A percentile compares a stretch with the other conserved stretches of the same genome.
phyloP scores from a whole-genome alignment of 805 yeast genomes.

The Hemisphaericaspora nanyangensis region DNA sequence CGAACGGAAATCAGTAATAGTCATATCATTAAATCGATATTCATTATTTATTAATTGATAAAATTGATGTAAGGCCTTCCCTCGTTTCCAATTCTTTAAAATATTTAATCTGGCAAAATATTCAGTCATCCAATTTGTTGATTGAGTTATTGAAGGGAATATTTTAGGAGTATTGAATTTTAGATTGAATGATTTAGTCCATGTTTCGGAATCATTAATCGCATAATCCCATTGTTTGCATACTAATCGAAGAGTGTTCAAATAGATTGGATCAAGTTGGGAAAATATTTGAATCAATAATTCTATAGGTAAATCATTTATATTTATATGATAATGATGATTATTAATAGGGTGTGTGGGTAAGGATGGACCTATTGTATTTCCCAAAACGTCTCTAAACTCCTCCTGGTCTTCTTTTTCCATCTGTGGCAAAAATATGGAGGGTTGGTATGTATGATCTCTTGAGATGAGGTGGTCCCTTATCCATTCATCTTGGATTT shows the following conservation, averaged over 20 bases:
- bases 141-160: conserved; percentile 45
- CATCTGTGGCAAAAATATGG: no score
- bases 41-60: conserved; percentile 28
- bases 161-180: conserved; percentile 31
- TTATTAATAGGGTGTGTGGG: background rate
- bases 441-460: no score
- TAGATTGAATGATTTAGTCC: conserved; percentile 43
- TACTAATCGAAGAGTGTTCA: conserved; percentile 39
- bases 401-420: background rate
- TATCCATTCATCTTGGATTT: no score
- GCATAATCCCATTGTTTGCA: conserved; percentile 47
- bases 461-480: no score
- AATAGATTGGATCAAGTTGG: conserved; percentile 42
- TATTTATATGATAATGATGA: conserved; percentile 1
- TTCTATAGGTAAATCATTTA: conserved; percentile 45
- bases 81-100: conserved; percentile 38
- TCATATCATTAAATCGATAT: conserved; percentile 18
- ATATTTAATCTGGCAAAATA: conserved; percentile 36
- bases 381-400: conserved; percentile 19
- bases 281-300: conserved; percentile 43
- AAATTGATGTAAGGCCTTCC: conserved; percentile 21
- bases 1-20: conserved; percentile 21
- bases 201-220: conserved; percentile 42
- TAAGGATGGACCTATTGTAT: conserved; percentile 8
- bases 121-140: conserved; percentile 45